Conservation (phyloP, 2,329 filamentous ascomycete species). For the Epichloe bromicola region DNA sequence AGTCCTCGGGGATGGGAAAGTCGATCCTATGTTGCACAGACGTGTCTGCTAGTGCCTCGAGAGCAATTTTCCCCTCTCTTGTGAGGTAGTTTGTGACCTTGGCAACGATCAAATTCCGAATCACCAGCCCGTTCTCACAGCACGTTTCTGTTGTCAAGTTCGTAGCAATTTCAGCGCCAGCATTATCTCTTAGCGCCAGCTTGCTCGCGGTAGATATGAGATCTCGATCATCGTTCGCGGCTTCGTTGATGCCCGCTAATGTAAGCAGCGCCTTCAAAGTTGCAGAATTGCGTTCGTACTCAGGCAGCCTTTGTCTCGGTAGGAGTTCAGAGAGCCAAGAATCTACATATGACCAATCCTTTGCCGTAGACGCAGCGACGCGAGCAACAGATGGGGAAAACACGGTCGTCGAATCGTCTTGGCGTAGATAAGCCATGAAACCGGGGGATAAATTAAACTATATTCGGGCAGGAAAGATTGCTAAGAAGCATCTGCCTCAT, state of each 20-base stretch:
- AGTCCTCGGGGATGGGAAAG: slow-evolving; percentile 31
- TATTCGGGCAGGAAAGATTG: background rate
- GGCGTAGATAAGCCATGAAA: background rate
- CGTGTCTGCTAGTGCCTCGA: slow-evolving; percentile 44
- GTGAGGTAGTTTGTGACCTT: slow-evolving; percentile 23
- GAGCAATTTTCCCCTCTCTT: slow-evolving; percentile 37
- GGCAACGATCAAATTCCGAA: slow-evolving; percentile 32
- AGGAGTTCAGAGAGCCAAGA: slow-evolving; percentile 63
- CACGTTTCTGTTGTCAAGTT: background rate
- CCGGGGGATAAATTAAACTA: background rate
- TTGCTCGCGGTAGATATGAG: slow-evolving; percentile 46
- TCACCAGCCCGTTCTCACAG: slow-evolving; percentile 13
- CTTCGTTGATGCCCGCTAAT: slow-evolving; percentile 63
- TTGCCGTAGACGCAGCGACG: slow-evolving; percentile 66
- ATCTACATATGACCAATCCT: slow-evolving; percentile 85
- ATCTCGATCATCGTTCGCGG: slow-evolving; percentile 56
- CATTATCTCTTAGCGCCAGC: slow-evolving; percentile 31
- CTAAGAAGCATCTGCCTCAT: too few species aligned
- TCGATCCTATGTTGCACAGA: slow-evolving; percentile 37
- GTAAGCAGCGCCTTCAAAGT: slow-evolving; percentile 65
- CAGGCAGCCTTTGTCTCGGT: slow-evolving; percentile 46
- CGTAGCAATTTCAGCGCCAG: background rate
- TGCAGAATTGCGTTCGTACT: slow-evolving; percentile 77
- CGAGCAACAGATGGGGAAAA: slow-evolving; percentile 58
- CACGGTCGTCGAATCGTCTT: slow-evolving; percentile 33